These are phyloP conservation scores for Arthrobotrys entomopaga DNA, from an alignment of 2,329 filamentous ascomycete genomes.

Conservation along the genomic window DNA sequence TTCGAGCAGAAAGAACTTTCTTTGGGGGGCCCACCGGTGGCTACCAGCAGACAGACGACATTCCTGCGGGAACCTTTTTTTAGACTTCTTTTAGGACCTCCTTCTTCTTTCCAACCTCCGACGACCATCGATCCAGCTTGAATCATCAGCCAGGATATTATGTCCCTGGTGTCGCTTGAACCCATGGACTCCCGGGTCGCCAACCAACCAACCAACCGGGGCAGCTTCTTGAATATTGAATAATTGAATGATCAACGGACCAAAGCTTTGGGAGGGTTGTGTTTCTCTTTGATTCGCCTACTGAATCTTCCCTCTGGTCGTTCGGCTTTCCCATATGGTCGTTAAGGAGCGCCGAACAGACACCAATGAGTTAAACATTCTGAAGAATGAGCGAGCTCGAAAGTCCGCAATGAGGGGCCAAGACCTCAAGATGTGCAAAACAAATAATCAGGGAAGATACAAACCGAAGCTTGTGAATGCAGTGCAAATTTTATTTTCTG, in stretches of 20 bases:
- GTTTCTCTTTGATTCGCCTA: conserved; percentile 39
- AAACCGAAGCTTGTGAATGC: conserved; percentile 33
- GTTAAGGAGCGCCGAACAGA: conserved; percentile 42
- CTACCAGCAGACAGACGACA: no score
- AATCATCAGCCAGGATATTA: conserved; percentile 39
- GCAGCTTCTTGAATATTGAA: conserved; percentile 8
- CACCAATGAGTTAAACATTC: neutral
- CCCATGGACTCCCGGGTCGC: conserved; percentile 1
- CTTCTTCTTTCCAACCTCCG: conserved; percentile 8
- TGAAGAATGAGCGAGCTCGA: no score
- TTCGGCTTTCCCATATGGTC: conserved; percentile 42
- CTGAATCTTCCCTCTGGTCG: conserved; percentile 32
- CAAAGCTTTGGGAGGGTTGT: neutral
- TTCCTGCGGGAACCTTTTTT: conserved; percentile 7
- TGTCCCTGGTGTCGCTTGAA: neutral
- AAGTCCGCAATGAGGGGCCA: neutral
- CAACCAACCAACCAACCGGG: conserved; percentile 26
- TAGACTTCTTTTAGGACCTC: neutral
- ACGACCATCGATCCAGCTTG: conserved; percentile 26
- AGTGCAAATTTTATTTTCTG: conserved; percentile 40
- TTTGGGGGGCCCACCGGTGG: no score
- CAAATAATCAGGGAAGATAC: neutral
- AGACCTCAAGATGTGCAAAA: conserved; percentile 10
- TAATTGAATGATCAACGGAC: no score
- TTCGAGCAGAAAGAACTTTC: no score